Evolutionary conservation across 352 stramenopile species (phyloP).

Genomic region (Globisporangium polare): DNA sequence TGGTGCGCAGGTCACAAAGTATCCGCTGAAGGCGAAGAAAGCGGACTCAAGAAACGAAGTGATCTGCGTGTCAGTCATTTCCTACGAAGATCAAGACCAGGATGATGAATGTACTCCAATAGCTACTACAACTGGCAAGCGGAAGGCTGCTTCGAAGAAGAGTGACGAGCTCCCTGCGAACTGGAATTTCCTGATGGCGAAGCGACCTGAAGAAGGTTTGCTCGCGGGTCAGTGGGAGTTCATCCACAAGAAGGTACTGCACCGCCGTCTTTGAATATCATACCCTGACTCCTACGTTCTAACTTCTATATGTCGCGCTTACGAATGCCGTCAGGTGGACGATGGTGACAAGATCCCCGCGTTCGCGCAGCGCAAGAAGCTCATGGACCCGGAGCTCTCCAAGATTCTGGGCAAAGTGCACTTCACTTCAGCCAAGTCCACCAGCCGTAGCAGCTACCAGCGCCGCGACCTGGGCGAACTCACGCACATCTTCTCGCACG

Average conservation of each 20-base stretch:
- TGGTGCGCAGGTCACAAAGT: constrained; percentile 57
- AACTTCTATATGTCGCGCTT: not conserved
- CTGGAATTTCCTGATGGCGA: constrained; percentile 82
- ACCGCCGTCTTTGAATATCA: not conserved
- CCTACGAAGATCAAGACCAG: constrained; percentile 21
- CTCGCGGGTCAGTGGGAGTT: constrained; percentile 89
- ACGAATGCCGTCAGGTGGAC: constrained; percentile 26
- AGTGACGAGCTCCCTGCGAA: constrained; percentile 15
- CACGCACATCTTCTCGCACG: constrained; percentile 88
- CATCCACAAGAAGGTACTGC: constrained; percentile 58
- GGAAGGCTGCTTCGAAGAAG: constrained; percentile 7
- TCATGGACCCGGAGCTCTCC: constrained; percentile 40
- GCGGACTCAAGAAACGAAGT: constrained; percentile 72
- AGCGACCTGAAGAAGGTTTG: constrained; percentile 63
- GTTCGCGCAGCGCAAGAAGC: constrained; percentile 55
- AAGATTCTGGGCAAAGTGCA: constrained; percentile 29
- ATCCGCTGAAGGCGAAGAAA: constrained; percentile 81
- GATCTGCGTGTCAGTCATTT: constrained; percentile 72
- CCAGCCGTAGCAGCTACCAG: constrained; percentile 9
- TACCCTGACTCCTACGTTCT: not conserved
- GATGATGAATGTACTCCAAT: not conserved
- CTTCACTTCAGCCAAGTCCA: constrained; percentile 19
- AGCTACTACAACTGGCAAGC: not conserved
- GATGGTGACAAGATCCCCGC: constrained; percentile 62
- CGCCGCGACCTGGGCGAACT: constrained; percentile 67